These are phyloP conservation scores for Kodamaea suecica DNA, from an alignment of 1,139 yeast species.

Conservation along the genomic window DNA sequence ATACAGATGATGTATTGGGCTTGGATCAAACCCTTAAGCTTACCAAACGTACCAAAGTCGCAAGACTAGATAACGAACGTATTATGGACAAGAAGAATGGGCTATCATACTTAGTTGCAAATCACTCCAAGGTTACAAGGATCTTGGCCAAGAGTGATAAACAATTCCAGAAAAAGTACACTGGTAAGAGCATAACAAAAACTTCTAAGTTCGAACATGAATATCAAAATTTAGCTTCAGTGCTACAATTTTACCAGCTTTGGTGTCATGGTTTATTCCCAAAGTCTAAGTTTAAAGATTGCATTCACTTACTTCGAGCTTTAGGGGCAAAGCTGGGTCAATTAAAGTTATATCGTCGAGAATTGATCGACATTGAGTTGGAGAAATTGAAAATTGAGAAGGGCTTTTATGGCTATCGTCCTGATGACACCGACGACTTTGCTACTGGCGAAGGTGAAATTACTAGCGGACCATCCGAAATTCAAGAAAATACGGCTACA, in stretches of 20 bases:
- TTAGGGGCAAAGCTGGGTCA: slow-evolving; percentile 34
- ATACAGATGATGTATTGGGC: slow-evolving; percentile 33
- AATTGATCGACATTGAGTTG: slow-evolving; percentile 35
- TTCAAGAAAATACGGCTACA: slow-evolving; percentile 5
- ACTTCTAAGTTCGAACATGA: slow-evolving; percentile 38
- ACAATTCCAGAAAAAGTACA: slow-evolving; percentile 17
- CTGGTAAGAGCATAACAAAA: slow-evolving; percentile 10
- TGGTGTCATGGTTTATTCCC: slow-evolving; percentile 87
- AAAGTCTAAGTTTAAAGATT: slow-evolving; percentile 71
- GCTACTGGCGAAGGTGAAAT: slow-evolving; percentile 2
- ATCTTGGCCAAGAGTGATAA: slow-evolving; percentile 30
- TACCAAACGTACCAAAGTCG: slow-evolving; percentile 29
- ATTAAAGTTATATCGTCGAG: slow-evolving; percentile 35
- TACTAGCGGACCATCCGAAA: slow-evolving; percentile 2
- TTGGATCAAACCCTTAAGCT: slow-evolving; percentile 41
- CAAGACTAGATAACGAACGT: slow-evolving; percentile 50
- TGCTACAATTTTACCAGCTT: slow-evolving; percentile 68
- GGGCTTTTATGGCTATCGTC: slow-evolving; percentile 27
- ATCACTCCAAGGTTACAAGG: slow-evolving; percentile 33
- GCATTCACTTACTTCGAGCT: slow-evolving; percentile 34
- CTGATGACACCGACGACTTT: neutral
- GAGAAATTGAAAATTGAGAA: slow-evolving; percentile 29
- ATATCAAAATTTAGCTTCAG: slow-evolving; percentile 37
- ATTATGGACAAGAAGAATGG: slow-evolving; percentile 46
- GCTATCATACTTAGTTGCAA: slow-evolving; percentile 42